A percentile compares a stretch with the other conserved stretches of the same genome.
phyloP scores from a whole-genome alignment of 2,329 filamentous ascomycete species.

The Cadophora luteo-olivacea region DNA sequence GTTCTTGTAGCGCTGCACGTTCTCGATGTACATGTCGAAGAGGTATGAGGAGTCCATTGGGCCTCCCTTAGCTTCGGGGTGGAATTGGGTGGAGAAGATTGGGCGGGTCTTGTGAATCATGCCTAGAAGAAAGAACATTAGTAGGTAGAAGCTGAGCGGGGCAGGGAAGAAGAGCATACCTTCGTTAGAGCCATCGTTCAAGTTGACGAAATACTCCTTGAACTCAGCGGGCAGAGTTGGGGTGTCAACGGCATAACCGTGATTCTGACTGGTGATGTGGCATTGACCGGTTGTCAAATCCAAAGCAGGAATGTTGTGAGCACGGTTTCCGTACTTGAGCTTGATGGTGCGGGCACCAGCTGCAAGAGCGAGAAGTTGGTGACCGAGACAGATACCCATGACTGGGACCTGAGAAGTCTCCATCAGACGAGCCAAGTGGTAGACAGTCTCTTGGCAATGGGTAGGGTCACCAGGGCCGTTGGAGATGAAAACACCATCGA shows the following conservation, averaged over 20 bases:
- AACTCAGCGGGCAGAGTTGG: slow-evolving; percentile 83
- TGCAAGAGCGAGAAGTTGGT: slow-evolving; percentile 92
- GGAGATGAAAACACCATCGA: slow-evolving; percentile 98
- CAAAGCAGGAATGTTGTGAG: slow-evolving; percentile 96
- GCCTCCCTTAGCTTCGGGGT: slow-evolving; percentile 96
- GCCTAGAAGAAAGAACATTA: slow-evolving; percentile 48
- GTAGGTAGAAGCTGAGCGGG: neutral
- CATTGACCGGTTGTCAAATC: slow-evolving; percentile 95
- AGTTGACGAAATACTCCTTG: slow-evolving; percentile 98
- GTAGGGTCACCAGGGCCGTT: slow-evolving; percentile 98
- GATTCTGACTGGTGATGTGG: slow-evolving; percentile 98
- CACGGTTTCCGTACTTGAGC: slow-evolving; percentile 98
- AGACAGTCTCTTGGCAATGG: slow-evolving; percentile 92
- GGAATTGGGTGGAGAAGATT: slow-evolving; percentile 99
- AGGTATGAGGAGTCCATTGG: slow-evolving; percentile 95
- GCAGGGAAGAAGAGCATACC: slow-evolving; percentile 52
- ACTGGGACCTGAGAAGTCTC: slow-evolving; percentile 89
- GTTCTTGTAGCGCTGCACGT: slow-evolving; percentile 87
- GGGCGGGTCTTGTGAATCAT: slow-evolving; percentile 96
- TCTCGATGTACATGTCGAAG: slow-evolving; percentile 95
- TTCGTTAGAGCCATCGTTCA: slow-evolving; percentile 98
- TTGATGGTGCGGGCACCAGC: slow-evolving; percentile 90
- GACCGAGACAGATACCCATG: slow-evolving; percentile 97
- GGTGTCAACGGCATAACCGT: slow-evolving; percentile 94
- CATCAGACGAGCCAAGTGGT: slow-evolving; percentile 90